Base-by-base conservation (phyloP, 192 early-diverging fungal genomes). In the Oehlia diaphana region DNA sequence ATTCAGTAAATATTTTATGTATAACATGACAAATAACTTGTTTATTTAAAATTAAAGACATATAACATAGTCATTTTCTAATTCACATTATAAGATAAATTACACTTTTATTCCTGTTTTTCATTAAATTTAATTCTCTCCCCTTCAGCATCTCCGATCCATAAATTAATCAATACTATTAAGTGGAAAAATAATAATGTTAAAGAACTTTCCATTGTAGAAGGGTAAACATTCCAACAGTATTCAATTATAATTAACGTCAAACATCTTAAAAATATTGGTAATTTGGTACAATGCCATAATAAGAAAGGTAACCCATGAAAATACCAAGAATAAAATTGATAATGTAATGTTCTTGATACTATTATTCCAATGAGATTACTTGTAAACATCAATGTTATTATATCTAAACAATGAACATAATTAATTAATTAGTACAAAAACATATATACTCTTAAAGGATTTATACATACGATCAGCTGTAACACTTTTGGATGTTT, bases 301-400 rank as follows among this genome's bases (percentile, higher is more conserved):
- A 96, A 79, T 10, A 99, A 80, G 70, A 93, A 94, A 14, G 97
- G 97, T 44, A 98, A 61, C 47, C 91, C 88, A 83, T 94, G 92
- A 50, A 85, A 93, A 83, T 98, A 99, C 97, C 97, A 99, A 0
- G 94, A 87, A 80, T 95, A 99, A 82, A 99, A 99, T 88, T 98
- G 96, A 81, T 97, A 98, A 81, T 99, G 97, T 73, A 99, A 84
- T 1, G 94, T 93, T 31, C 97, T 84, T 7, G 96, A 93, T 83
- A 93, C 97, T 0, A 93, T 77, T 50, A 99, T 90, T 19, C 97
- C 97, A 26, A 96, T 92, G 83, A 99, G 90, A 84, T 98, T 98
- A 35, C 89, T 87, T 1, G 92, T 92, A 68, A 98, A 96, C 86
- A 97, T 86, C 19, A 90, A 82, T 21, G 83, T 84, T 23, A 93